Percentiles rank a stretch among this genome's conserved stretches.
phyloP scores from a whole-genome alignment of 2,329 filamentous ascomycete genomes.

The Ophiostoma himal-ulmi region DNA sequence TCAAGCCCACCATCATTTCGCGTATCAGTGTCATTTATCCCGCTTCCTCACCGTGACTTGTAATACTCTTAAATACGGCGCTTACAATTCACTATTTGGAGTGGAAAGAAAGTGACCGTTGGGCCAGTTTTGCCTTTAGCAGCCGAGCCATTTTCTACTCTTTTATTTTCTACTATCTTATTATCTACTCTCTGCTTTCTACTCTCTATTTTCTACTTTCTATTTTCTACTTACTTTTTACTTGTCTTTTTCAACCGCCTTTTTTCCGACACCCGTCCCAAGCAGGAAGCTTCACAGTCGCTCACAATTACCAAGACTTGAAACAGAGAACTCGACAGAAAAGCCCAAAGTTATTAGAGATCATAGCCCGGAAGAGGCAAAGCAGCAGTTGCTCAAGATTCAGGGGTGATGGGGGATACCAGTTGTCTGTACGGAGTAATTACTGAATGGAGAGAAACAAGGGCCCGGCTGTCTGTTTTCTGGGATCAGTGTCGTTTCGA shows the following conservation, averaged over 20 bases:
- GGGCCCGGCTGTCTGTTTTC: constrained; percentile 12
- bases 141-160: neutral
- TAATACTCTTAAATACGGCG: neutral
- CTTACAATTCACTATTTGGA: neutral
- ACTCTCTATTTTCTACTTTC: neutral
- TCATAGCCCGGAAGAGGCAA: constrained; percentile 5
- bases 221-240: neutral
- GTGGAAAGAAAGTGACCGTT: neutral
- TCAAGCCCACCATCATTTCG: neutral
- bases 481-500: constrained; percentile 14
- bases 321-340: neutral
- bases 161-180: neutral
- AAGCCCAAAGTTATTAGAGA: neutral
- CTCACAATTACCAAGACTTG: neutral
- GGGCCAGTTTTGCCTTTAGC: neutral
- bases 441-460: neutral
- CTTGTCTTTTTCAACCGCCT: neutral
- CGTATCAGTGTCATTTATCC: neutral
- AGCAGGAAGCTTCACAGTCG: neutral
- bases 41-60: neutral
- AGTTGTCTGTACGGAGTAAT: neutral
- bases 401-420: neutral
- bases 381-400: neutral
- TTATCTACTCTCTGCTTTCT: too few relatives aligned
- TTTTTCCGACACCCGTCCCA: neutral